phyloP scores from a whole-genome alignment of 305 asterid genomes.

The Lippia alba region DNA sequence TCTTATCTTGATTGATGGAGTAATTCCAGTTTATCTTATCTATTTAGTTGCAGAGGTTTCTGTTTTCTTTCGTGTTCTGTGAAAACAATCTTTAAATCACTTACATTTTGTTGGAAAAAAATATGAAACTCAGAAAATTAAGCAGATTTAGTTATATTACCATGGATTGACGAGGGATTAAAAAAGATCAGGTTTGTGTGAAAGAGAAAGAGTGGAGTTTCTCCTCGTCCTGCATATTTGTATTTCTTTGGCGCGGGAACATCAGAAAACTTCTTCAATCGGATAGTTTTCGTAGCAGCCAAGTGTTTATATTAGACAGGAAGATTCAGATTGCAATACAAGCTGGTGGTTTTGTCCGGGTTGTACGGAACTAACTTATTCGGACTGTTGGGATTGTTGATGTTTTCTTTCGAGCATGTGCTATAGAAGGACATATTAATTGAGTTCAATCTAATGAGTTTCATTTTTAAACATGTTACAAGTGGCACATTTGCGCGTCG shows the following conservation, averaged over 20 bases:
- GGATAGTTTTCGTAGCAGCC: neutral
- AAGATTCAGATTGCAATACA: neutral
- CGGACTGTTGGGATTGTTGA: neutral
- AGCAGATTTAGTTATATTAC: neutral
- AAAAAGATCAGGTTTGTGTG: neutral
- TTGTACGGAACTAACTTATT: neutral
- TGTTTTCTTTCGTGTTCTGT: neutral
- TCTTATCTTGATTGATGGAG: slow-evolving; percentile 2
- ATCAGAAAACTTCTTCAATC: neutral
- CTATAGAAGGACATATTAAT: neutral
- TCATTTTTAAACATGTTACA: neutral
- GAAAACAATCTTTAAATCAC: neutral
- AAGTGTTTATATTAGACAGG: neutral
- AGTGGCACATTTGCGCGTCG: neutral
- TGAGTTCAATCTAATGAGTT: neutral
- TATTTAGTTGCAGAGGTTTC: neutral
- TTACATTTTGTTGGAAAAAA: neutral
- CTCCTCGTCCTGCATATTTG: neutral
- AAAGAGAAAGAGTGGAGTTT: neutral
- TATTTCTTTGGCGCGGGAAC: neutral
- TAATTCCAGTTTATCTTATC: neutral
- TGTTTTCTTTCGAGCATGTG: neutral
- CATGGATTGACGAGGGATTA: slow-evolving; percentile 2
- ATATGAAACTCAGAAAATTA: neutral
- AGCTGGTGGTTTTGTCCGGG: neutral